phyloP scores from a whole-genome alignment of 208 protist genomes.

The Novymonas esmeraldas region DNA sequence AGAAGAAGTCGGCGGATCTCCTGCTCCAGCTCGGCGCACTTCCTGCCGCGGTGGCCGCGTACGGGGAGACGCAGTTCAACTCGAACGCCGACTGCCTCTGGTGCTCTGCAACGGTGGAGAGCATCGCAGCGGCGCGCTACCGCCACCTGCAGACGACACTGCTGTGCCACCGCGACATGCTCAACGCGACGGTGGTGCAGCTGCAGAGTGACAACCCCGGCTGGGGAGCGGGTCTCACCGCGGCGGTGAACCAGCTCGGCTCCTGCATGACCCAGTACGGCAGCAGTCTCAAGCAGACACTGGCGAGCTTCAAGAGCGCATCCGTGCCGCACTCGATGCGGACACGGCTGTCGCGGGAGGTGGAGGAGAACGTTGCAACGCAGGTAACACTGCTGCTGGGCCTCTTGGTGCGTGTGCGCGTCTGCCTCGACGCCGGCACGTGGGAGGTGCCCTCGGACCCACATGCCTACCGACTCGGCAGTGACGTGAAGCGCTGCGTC shows the following conservation, averaged over 20 bases:
- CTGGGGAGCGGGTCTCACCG: constrained; percentile 21
- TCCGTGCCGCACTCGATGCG: constrained; percentile 64
- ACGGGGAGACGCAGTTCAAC: constrained; percentile 69
- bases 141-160: constrained; percentile 49
- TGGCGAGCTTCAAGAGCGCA: constrained; percentile 27
- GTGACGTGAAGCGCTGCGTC: constrained; percentile 44
- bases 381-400: constrained; percentile 34
- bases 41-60: constrained; percentile 50
- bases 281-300: constrained; percentile 29
- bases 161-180: constrained; percentile 19
- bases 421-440: constrained; percentile 34
- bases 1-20: constrained; percentile 74
- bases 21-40: constrained; percentile 71
- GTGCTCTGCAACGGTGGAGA: constrained; percentile 78
- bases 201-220: constrained; percentile 63
- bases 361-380: constrained; percentile 40
- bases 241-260: constrained; percentile 28
- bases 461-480: constrained; percentile 37
- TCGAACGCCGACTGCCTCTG: constrained; percentile 62
- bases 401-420: constrained; percentile 32
- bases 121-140: constrained; percentile 81
- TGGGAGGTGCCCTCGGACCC: constrained; percentile 32
- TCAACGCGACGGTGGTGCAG: constrained; percentile 45
- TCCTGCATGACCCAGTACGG: constrained; percentile 26
- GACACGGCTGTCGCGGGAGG: constrained; percentile 38